Evolutionary conservation across 345 rosid species (phyloP), one percentile per base, ranked within the genome.

Genomic region (Eutrema japonicum): DNA sequence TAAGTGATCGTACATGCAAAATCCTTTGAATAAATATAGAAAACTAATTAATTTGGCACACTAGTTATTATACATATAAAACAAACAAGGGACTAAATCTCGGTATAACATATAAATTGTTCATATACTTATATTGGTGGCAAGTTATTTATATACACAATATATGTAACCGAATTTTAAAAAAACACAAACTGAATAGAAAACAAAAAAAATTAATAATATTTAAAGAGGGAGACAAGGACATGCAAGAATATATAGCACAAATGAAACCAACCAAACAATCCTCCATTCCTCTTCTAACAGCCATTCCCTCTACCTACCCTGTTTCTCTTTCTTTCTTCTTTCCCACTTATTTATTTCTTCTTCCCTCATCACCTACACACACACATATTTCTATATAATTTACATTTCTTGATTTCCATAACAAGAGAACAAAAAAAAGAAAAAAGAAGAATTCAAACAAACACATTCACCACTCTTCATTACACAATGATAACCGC

Each of bases 271-370:
- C 80, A 64, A 77, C 80, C 76, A 49, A 64, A 77, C 42, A 65
- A 77, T 32, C 80, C 56, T 64, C 76, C 80, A 42, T 64, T 71
- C 76, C 8, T 70, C 67, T 42, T 64, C 76, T 77, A 77, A 70
- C 76, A 77, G 80, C 80, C 80, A 49, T 77, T 71, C 80, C 80
- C 48, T 64, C 27, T 70, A 77, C 80, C 80, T 70, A 77, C 72
- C 80, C 61, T 35, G 1, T 7, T 43, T 70, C 16, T 29, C 22
- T 33, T 59, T 18, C 59, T 33, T 56, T 30, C 66, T 46, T 29
- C 66, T 35, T 70, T 45, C 45, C 37, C 30, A 57, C 46, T 42
- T 60, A 68, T 75, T 74, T 49, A 41, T 33, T 49, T 52, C 53
- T 55, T 71, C 60, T 27, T 37, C 14, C 30, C 36, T 68, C 57